Evolutionary conservation across 768 basidiomycete species (phyloP), one percentile per base, ranked within the genome.

Genomic region (Trametes gibbosa): DNA sequence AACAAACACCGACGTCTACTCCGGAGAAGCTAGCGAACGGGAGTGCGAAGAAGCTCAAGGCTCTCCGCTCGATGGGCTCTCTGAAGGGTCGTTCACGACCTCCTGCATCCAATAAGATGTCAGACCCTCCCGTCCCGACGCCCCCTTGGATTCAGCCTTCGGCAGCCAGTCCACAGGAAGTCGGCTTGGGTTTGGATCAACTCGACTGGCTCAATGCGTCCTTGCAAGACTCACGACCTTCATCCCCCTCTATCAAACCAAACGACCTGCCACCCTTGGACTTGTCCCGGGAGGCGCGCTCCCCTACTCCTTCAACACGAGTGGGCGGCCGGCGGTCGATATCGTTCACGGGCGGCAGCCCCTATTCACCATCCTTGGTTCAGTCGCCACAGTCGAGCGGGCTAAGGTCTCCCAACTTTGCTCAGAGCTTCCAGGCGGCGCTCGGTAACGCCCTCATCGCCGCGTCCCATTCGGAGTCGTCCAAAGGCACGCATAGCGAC

Each of bases 391-490:
- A 61, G 68, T 66, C 65, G 13, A 69, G 75, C n/a, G 72, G 67
- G 57, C 69, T 76, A 25, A 83, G 83, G 56, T 56, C 56, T 13
- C 47, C 50, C 17, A 51, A 40, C 41, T 40, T 51, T 14, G 51
- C 50, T 21, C 65, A 59, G 37, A 59, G 51, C 48, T 66, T 63
- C 67, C 89, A 91, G 63, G 86, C 83, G 14, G 81, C 86, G 2
- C 79, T 98, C n/a, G 92, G 88, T 35, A 93, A 90, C 58, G 94
- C 94, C 2, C 80, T 99, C 32, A 86, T 95, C 42, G 92, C 92
- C 23, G 96, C 96, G 0, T 95, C 94, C 1, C 95, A 99, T 70
- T 89, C 95, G 2, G 96, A 98, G 70, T 94, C 93, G 5, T 84
- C 93, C 24, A 88, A 87, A 63, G 95, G 97, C 48, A 91, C 90